Evolutionary conservation across 208 protist genomes (phyloP).

Genomic region (Trypanosoma grayi): DNA sequence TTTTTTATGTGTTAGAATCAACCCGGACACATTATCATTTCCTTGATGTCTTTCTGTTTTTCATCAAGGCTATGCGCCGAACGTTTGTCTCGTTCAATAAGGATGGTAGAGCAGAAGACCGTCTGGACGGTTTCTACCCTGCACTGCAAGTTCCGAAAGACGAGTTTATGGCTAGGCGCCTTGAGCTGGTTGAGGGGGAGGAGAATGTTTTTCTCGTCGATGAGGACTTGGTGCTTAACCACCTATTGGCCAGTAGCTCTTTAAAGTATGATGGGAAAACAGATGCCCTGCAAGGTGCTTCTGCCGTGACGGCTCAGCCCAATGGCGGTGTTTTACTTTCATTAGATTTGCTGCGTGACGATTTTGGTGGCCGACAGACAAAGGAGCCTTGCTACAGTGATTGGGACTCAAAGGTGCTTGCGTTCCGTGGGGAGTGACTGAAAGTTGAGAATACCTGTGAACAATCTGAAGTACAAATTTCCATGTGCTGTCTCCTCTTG

Average conservation of each 20-base stretch:
- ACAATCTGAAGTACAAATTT: too few relatives aligned
- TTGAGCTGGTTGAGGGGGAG: constrained; percentile 9
- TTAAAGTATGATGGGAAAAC: constrained; percentile 21
- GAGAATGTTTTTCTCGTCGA: constrained; percentile 22
- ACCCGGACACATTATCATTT: constrained; percentile 1
- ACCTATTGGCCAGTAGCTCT: constrained; percentile 6
- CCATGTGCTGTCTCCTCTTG: too few relatives aligned
- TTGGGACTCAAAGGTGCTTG: constrained; percentile 18
- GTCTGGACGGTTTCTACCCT: constrained; percentile 9
- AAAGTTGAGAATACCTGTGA: too few relatives aligned
- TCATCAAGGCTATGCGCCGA: constrained; percentile 11
- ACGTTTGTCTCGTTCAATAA: constrained; percentile 28
- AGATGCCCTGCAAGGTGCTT: constrained; percentile 1
- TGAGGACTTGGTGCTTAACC: constrained; percentile 19
- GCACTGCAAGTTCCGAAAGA: constrained; percentile 1
- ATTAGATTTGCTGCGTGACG: constrained; percentile 20
- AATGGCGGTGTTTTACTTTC: constrained; percentile 7
- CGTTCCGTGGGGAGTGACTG: constrained; percentile 9
- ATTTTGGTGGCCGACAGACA: constrained; percentile 17
- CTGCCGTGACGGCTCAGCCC: neutral
- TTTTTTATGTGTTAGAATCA: too few relatives aligned
- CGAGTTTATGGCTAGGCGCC: constrained; percentile 17
- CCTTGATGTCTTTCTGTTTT: neutral
- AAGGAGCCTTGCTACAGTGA: constrained; percentile 9
- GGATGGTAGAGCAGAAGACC: constrained; percentile 19